phyloP scores from a whole-genome alignment of 2,329 filamentous ascomycete genomes.

The Fusarium austroafricanum region DNA sequence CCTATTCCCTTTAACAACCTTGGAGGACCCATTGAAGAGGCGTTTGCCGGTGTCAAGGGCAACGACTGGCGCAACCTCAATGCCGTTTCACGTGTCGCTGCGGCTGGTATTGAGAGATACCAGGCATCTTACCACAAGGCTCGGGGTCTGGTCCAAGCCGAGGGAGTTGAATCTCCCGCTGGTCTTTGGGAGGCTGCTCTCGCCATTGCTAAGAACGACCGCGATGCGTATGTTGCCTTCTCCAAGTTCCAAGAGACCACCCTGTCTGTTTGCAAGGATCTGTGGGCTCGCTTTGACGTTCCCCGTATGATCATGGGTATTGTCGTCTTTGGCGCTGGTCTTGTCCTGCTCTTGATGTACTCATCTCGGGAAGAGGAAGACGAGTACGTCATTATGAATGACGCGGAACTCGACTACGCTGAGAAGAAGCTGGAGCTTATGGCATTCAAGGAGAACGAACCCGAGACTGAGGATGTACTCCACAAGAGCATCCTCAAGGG shows the following conservation, averaged over 20 bases:
- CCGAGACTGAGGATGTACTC: constrained; percentile 55
- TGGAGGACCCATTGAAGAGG: constrained; percentile 92
- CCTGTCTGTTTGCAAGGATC: constrained; percentile 78
- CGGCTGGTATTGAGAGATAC: constrained; percentile 90
- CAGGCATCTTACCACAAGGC: constrained; percentile 84
- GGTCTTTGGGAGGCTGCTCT: constrained; percentile 62
- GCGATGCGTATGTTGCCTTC: constrained; percentile 68
- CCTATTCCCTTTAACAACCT: constrained; percentile 98
- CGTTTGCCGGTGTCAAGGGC: constrained; percentile 79
- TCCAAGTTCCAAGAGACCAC: constrained; percentile 81
- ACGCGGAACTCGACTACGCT: constrained; percentile 68
- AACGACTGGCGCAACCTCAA: constrained; percentile 82
- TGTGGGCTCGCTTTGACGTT: constrained; percentile 95
- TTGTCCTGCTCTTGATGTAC: constrained; percentile 79
- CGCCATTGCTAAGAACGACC: constrained; percentile 54
- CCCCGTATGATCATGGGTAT: constrained; percentile 87
- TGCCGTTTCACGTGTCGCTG: constrained; percentile 78
- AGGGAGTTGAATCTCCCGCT: constrained; percentile 55
- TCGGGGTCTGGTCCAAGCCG: constrained; percentile 73
- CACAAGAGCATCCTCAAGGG: constrained; percentile 52
- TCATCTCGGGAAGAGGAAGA: constrained; percentile 69
- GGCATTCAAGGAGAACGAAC: constrained; percentile 51
- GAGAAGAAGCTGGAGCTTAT: constrained; percentile 68
- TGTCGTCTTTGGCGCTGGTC: constrained; percentile 72
- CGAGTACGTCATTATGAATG: constrained; percentile 64